Base-by-base conservation (phyloP, 1,284 basidiomycete species). In the Lignosus rhinocerotis region DNA sequence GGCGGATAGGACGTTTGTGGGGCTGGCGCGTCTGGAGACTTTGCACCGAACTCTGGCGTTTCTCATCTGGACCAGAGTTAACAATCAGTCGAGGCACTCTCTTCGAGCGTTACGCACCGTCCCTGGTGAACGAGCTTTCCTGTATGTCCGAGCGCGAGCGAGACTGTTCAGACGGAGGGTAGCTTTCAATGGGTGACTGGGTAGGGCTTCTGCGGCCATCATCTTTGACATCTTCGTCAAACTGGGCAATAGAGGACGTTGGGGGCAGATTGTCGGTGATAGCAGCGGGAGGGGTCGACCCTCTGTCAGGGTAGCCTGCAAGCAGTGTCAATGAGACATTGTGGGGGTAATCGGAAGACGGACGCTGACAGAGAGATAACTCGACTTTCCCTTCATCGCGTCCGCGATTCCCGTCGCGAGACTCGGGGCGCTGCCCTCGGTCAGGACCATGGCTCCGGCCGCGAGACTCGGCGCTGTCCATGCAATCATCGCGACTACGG, bases 81-180 rank as follows among this genome's bases (percentile, higher is more conserved):
- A 14, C 36, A 2, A 25, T 25, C 36, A 10, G 14, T 39, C 14
- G 7, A 39, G n/a, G n/a, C 36, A 39, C 36, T 8, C 36, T n/a
- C 11, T n/a, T 14, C 14, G 36, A 30, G 36, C 30, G 21, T 8
- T n/a, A 17, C 55, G 52, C 31, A 61, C 59, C 55, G 42, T 25
- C 21, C 11, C 48, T 52, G 36, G 53, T 32, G 52, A 48, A 49
- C 19, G 53, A 55, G 50, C 53, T 56, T 14, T 47, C 39, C 36
- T 54, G 51, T 17, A 54, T 51, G 17, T 52, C 52, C n/a, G 54
- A 47, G 30, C 32, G 41, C 47, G 51, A 45, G 21, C 17, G 39
- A 17, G 19, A 44, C 42, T 50, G 42, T n/a, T 33, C 10, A 19
- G 44, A 39, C 32, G 58, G 38, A 16, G 19, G 31, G 34, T 44